These are phyloP conservation scores for Dryadomyces sulphureus DNA, from an alignment of 2,329 filamentous ascomycete species.

Conservation along the genomic window DNA sequence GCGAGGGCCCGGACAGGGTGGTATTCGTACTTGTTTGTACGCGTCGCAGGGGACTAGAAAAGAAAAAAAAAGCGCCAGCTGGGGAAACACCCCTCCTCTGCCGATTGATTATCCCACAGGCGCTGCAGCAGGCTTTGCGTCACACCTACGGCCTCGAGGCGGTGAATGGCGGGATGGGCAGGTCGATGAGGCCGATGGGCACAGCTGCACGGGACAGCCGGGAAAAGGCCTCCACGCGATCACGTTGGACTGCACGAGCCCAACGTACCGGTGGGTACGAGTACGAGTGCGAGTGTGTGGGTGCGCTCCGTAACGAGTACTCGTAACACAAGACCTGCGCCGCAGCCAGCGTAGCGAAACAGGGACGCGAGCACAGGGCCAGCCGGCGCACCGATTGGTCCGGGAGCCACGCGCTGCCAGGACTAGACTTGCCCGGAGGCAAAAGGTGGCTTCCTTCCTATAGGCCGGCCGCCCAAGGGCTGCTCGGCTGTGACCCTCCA, in stretches of 20 bases:
- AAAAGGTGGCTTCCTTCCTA: background rate
- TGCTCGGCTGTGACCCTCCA: background rate
- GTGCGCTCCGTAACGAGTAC: background rate
- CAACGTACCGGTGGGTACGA: background rate
- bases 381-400: background rate
- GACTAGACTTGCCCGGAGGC: background rate
- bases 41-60: background rate
- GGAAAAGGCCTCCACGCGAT: background rate
- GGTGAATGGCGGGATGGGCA: background rate
- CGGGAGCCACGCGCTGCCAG: background rate
- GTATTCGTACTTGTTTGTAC: too few relatives aligned
- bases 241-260: background rate
- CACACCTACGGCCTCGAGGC: background rate
- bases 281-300: background rate
- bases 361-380: background rate
- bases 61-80: background rate
- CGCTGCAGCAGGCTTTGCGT: constrained; percentile 1
- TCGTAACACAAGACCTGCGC: background rate
- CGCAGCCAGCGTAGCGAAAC: too few relatives aligned
- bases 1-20: too few relatives aligned
- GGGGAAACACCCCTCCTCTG: background rate
- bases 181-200: background rate
- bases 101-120: background rate
- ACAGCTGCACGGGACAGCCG: background rate
- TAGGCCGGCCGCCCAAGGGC: background rate